Base-by-base conservation (phyloP, 2,329 filamentous ascomycete species). In the Phaeoacremonium minimum region DNA sequence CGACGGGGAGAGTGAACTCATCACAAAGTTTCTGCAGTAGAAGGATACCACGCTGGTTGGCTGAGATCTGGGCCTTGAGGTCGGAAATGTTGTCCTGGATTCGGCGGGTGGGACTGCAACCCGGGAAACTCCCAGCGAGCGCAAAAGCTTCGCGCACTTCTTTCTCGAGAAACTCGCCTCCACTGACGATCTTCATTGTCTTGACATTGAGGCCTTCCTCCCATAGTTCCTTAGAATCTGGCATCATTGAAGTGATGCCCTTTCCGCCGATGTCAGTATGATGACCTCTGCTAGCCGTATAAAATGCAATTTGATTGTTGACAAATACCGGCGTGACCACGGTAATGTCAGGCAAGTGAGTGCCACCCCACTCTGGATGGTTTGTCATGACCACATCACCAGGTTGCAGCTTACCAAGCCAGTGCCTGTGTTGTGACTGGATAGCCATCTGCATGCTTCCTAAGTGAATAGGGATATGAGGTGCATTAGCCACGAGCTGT, bases 361-460 rank as follows among this genome's bases (percentile, higher is more conserved):
- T 64, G 6, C 61, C 62, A 31, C 63, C 63, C 38, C 54, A 56
- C 20, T 43, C 33, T n/a, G 63, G 63, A 41, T 64, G 61, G 28
- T 66, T 67, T 8, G 58, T 58, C 7, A 63, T 40, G 12, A 66
- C 50, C 5, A 64, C 60, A 33, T 67, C 63, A 3, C 63, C 63
- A 1, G 54, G 50, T n/a, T 49, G 48, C 5, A 67, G 37, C n/a
- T 54, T 51, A 4, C 54, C 55, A 2, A 43, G 38, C 47, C 55
- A 59, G 11, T 53, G 49, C 14, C 56, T 47, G 30, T 63, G 59
- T 33, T 66, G 63, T 3, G 56, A 59, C 11, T 55, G 49, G 4
- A 66, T 58, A 7, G 60, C 61, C 33, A 61, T 61, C 31, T 61
- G 57, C 63, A 67, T 67, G n/a, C 53, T 58, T 5, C 63, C 64